Evolutionary conservation across 495 filamentous ascomycete genomes (phyloP), one percentile per base, ranked within the genome.

Genomic region (Collariella sp.): DNA sequence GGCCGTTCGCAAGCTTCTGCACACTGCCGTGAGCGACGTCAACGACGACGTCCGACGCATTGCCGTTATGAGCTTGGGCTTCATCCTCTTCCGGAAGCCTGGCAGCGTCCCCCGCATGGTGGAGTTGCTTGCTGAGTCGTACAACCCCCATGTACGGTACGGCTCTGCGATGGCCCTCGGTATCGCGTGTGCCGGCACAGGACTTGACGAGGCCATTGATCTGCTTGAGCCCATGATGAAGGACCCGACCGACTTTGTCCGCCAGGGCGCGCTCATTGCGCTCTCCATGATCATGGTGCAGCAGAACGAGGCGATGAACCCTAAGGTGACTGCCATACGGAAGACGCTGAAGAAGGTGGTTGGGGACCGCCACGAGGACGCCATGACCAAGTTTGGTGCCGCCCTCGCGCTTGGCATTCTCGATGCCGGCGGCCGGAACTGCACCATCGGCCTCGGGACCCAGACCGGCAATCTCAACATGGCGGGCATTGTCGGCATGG

Each of bases 181-280:
- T 71, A 97, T 99, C 61, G 93, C 94, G 34, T 97, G 94, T 61
- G 94, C 94, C 23, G 94, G 94, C 29, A 99, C 94, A 36, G 94
- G 94, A 19, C 73, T 97, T 23, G 91, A 97, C 57, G 94, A 97
- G 71, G 94, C 94, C 3, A 94, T 96, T 58, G 94, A 97, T 59
- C 78, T 99, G 26, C 78, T 99, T 9, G 94, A 99, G 71, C 94
- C 94, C 22, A 97, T 99, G 94, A 89, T 96, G 70, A 99, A 99
- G 76, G 94, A 99, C 65, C 93, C 94, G 15, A 93, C 88, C 47
- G 94, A 99, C 74, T 99, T 99, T 64, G 94, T 99, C 26, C 83
- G 94, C 55, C 94, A 99, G 67, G 94, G 94, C 60, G 93, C 94
- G n/a, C 72, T 97, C 51, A 96, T 99, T 60, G 77, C 90, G 1